phyloP scores from a whole-genome alignment of 2,329 filamentous ascomycete genomes.

The Fusarium torulosum region DNA sequence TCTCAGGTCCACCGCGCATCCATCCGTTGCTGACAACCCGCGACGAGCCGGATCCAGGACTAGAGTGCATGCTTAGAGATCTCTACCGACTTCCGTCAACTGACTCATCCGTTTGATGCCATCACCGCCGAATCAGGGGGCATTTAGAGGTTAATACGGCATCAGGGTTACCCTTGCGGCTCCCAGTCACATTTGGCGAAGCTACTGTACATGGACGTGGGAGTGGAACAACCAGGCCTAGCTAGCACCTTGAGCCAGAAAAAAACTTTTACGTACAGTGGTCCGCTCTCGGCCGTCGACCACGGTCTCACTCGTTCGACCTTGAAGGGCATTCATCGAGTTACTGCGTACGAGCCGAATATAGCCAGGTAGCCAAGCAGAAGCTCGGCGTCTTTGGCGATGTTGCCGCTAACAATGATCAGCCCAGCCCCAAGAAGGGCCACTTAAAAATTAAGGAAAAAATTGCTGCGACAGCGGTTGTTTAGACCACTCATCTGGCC shows the following conservation, averaged over 20 bases:
- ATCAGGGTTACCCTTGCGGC: constrained; percentile 39
- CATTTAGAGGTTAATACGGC: constrained; percentile 9
- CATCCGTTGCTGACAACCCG: constrained; percentile 29
- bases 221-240: constrained; percentile 20
- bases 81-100: constrained; percentile 45
- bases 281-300: constrained; percentile 37
- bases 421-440: constrained; percentile 34
- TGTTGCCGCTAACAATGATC: constrained; percentile 30
- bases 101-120: constrained; percentile 43
- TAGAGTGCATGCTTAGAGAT: constrained; percentile 33
- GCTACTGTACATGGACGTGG: constrained; percentile 23
- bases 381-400: constrained; percentile 19
- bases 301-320: constrained; percentile 24
- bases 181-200: neutral
- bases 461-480: constrained; percentile 10
- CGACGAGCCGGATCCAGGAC: constrained; percentile 46
- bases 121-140: constrained; percentile 35
- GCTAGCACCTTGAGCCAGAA: constrained; percentile 6
- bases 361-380: constrained; percentile 11
- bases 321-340: constrained; percentile 17
- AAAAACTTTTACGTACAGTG: constrained; percentile 39
- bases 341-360: constrained; percentile 11
- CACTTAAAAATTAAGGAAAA: constrained; percentile 28
- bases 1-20: constrained; percentile 24
- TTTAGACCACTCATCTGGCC: constrained; percentile 18